phyloP scores from a whole-genome alignment of 306 rosid genomes.

The Dalbergia cochinchinensis region DNA sequence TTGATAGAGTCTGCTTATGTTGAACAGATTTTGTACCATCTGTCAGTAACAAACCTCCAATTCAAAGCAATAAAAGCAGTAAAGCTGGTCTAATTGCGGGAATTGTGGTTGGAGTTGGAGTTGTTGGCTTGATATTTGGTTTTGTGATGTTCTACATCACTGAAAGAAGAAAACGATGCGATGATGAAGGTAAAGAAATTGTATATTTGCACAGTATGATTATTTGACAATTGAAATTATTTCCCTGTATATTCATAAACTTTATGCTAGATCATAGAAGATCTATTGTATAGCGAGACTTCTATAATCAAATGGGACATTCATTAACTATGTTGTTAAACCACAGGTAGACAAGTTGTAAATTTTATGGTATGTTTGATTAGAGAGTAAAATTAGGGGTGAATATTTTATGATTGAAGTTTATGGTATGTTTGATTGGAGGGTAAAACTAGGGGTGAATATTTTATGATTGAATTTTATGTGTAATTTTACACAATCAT shows the following conservation, averaged over 20 bases:
- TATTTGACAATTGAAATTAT: slow-evolving; percentile 25
- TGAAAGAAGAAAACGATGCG: slow-evolving; percentile 56
- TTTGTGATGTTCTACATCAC: slow-evolving; percentile 45
- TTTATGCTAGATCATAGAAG: slow-evolving; percentile 7
- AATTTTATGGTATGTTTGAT: too few species aligned
- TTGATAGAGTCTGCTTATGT: slow-evolving; percentile 35
- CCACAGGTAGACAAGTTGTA: not conserved
- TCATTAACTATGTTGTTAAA: slow-evolving; percentile 3
- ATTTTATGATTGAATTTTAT: too few species aligned
- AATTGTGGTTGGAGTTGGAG: slow-evolving; percentile 68
- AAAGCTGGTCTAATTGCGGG: slow-evolving; percentile 68
- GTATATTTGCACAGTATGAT: not conserved
- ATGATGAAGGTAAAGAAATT: slow-evolving; percentile 64
- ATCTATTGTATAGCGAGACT: not conserved
- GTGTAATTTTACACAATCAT: too few species aligned
- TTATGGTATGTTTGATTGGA: too few species aligned
- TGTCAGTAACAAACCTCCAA: slow-evolving; percentile 65
- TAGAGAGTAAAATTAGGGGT: too few species aligned
- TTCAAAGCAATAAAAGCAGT: slow-evolving; percentile 44
- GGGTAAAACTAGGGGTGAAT: too few species aligned
- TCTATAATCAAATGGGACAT: not conserved
- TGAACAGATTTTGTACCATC: slow-evolving; percentile 67
- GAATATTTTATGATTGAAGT: too few species aligned
- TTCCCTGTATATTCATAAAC: not conserved
- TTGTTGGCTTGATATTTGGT: slow-evolving; percentile 51